Conservation (phyloP, 257 asterid genomes). For the Hygrophila difformis region DNA sequence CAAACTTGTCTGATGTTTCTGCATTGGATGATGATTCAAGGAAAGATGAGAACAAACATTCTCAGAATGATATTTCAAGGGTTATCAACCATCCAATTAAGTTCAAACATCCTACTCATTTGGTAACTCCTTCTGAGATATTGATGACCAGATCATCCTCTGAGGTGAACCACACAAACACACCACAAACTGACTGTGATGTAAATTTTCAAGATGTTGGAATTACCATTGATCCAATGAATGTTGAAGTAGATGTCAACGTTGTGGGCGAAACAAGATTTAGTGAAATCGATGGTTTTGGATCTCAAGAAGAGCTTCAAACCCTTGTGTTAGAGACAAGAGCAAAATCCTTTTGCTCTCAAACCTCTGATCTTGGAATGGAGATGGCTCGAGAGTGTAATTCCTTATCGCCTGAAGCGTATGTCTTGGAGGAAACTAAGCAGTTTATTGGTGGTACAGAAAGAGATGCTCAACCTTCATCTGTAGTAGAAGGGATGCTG, state of each 20-base stretch:
- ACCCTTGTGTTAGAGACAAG: too few species aligned
- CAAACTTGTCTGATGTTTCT: conserved; percentile 53
- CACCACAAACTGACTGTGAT: conserved; percentile 52
- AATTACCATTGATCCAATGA: conserved; percentile 46
- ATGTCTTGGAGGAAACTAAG: conserved; percentile 32
- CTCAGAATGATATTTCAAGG: conserved; percentile 57
- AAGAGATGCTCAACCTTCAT: conserved; percentile 30
- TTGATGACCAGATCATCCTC: conserved; percentile 76
- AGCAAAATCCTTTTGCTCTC: too few species aligned
- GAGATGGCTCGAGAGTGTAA: too few species aligned
- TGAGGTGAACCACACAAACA: conserved; percentile 45
- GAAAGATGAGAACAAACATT: conserved; percentile 40
- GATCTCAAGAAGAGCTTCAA: too few species aligned
- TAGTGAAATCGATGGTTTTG: too few species aligned
- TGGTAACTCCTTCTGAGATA: conserved; percentile 93
- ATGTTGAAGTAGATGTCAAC: conserved; percentile 22
- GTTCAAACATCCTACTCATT: conserved; percentile 95
- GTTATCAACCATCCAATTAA: conserved; percentile 47
- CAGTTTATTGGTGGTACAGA: conserved; percentile 45
- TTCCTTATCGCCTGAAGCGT: too few species aligned
- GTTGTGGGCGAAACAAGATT: too few species aligned
- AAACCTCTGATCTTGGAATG: too few species aligned
- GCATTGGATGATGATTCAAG: conserved; percentile 44
- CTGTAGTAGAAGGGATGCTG: conserved; percentile 44
- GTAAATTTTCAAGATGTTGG: conserved; percentile 56